Evolutionary conservation across 108 stramenopile genomes (phyloP).

Genomic region (Halocafeteria seosinensis): DNA sequence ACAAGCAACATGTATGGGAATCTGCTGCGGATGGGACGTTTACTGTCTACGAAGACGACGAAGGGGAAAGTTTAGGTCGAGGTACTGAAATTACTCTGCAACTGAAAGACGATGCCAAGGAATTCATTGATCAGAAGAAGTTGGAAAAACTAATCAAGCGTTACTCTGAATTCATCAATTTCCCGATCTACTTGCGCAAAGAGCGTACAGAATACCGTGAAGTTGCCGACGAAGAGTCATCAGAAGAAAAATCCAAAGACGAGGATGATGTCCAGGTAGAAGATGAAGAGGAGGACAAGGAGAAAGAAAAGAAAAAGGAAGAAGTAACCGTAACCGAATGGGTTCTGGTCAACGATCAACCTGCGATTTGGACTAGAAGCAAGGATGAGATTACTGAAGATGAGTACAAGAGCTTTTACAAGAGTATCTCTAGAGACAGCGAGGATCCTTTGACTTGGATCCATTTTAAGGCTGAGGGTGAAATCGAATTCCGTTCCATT

Average conservation of each 20-base stretch:
- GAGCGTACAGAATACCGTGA: constrained; percentile 52
- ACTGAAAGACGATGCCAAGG: constrained; percentile 79
- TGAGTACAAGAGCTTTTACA: constrained; percentile 87
- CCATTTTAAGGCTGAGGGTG: constrained; percentile 98
- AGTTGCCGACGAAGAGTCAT: constrained; percentile 46
- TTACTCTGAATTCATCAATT: constrained; percentile 97
- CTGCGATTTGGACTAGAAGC: constrained; percentile 90
- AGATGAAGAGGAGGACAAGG: constrained; percentile 35
- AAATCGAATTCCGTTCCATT: constrained; percentile 96
- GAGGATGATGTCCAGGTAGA: constrained; percentile 33
- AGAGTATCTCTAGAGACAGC: constrained; percentile 49
- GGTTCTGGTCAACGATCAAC: constrained; percentile 71
- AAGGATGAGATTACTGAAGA: constrained; percentile 86
- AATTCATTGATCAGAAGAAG: constrained; percentile 19
- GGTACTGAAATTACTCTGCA: constrained; percentile 97
- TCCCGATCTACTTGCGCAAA: constrained; percentile 77
- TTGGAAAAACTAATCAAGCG: constrained; percentile 43
- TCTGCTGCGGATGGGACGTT: constrained; percentile 72
- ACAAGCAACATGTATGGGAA: constrained; percentile 90
- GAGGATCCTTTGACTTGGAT: constrained; percentile 60
- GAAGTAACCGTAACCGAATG: constrained; percentile 63
- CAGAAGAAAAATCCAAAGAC: constrained; percentile 34
- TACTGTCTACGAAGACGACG: constrained; percentile 69
- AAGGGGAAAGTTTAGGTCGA: constrained; percentile 81
- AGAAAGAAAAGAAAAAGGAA: constrained; percentile 43